phyloP scores from a whole-genome alignment of 208 protist genomes.

The Trypanosoma theileri region DNA sequence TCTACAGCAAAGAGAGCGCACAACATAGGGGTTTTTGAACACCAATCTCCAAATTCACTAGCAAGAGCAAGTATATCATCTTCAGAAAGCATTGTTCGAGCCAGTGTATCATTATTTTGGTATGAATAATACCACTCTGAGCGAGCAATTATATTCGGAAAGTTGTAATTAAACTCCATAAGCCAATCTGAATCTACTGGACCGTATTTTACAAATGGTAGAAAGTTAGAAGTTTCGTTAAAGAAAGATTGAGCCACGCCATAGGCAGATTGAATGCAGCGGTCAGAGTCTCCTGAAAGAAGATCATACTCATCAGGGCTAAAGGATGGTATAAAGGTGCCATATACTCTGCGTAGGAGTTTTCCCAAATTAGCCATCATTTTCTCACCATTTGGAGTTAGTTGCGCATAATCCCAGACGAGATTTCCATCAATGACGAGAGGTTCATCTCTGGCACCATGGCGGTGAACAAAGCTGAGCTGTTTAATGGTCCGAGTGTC shows the following conservation, averaged over 20 bases:
- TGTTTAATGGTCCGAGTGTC: conserved; percentile 22
- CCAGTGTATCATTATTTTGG: conserved; percentile 28
- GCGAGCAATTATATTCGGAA: conserved; percentile 25
- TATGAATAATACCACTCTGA: conserved; percentile 19
- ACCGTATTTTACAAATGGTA: conserved; percentile 23
- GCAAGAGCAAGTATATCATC: conserved; percentile 21
- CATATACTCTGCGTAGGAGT: conserved; percentile 17
- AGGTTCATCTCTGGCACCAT: conserved; percentile 27
- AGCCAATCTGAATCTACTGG: conserved; percentile 23
- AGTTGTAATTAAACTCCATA: conserved; percentile 30
- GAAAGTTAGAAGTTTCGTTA: conserved; percentile 5
- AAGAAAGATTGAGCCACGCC: conserved; percentile 22
- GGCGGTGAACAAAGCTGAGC: conserved; percentile 29
- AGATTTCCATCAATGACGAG: conserved; percentile 13
- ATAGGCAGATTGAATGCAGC: conserved; percentile 28
- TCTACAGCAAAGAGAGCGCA: conserved; percentile 32
- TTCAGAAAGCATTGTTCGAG: conserved; percentile 8
- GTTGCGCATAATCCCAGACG: conserved; percentile 22
- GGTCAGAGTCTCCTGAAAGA: conserved; percentile 16
- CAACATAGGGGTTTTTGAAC: conserved; percentile 23
- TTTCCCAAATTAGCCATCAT: conserved; percentile 32
- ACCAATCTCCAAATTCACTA: conserved; percentile 26
- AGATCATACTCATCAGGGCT: conserved; percentile 9
- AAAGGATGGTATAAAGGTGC: conserved; percentile 9
- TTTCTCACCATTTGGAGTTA: conserved; percentile 27